Percentiles rank a stretch among this genome's conserved stretches.
These are phyloP conservation scores for Ceriops decandra DNA, from an alignment of 345 rosid genomes.

Conservation along the genomic window DNA sequence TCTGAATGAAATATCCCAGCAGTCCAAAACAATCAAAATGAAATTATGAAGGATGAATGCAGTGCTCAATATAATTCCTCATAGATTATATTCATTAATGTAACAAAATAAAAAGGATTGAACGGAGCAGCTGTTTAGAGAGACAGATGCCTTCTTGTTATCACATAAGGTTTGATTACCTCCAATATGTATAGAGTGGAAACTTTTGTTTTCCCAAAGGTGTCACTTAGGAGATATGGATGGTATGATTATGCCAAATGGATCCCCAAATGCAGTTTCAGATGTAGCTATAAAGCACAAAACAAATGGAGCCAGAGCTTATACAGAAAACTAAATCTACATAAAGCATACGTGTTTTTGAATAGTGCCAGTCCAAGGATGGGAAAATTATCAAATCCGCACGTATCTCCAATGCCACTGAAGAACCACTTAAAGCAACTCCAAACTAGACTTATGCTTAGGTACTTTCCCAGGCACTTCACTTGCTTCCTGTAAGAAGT, in stretches of 20 bases:
- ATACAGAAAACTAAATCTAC: slow-evolving; percentile 13
- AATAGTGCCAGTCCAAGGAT: slow-evolving; percentile 73
- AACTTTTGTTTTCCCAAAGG: no score
- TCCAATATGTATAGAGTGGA: no score
- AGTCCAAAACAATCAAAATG: not conserved
- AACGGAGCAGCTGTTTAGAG: not conserved
- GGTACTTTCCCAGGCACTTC: slow-evolving; percentile 77
- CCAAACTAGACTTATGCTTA: slow-evolving; percentile 84
- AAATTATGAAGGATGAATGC: no score
- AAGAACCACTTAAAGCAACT: slow-evolving; percentile 99
- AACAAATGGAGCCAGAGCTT: not conserved
- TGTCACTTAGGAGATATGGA: no score
- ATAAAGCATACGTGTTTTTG: slow-evolving; percentile 68
- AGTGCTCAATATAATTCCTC: not conserved
- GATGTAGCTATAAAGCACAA: not conserved
- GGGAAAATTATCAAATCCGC: slow-evolving; percentile 95
- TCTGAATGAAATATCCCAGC: not conserved
- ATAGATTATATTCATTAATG: not conserved
- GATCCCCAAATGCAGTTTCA: not conserved
- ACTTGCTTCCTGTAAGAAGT: slow-evolving; percentile 71
- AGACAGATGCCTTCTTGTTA: not conserved
- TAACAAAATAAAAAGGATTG: not conserved
- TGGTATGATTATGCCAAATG: not conserved
- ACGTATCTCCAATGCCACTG: slow-evolving; percentile 86
- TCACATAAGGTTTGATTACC: no score